phyloP scores from a whole-genome alignment of 129 eudicot species.

The Smallanthus sonchifolius region DNA sequence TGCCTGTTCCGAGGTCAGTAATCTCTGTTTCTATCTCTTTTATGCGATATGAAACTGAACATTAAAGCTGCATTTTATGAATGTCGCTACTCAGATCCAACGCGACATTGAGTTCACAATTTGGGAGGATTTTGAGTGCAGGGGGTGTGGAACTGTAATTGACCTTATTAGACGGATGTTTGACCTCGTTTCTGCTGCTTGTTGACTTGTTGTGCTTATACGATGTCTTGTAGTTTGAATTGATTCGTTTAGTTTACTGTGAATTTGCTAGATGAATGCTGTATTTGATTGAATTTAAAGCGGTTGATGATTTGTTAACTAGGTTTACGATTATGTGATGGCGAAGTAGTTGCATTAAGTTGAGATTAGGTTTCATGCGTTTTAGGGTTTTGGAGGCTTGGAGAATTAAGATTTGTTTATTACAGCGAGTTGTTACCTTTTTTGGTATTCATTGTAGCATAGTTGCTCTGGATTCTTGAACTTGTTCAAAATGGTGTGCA shows the following conservation, averaged over 20 bases:
- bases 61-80: conserved; percentile 15
- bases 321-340: neutral
- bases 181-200: conserved; percentile 21
- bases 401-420: neutral
- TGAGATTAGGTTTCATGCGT: conserved; percentile 6
- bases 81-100: conserved; percentile 24
- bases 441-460: conserved; percentile 1
- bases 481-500: neutral
- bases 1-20: conserved; percentile 16
- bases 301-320: conserved; percentile 2
- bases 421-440: neutral
- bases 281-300: neutral
- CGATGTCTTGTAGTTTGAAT: neutral
- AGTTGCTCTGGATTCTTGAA: neutral
- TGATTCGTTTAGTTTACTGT: neutral
- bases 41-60: neutral
- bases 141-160: neutral
- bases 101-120: neutral
- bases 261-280: neutral
- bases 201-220: conserved; percentile 11
- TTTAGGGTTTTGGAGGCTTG: conserved; percentile 23
- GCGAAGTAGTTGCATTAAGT: conserved; percentile 28
- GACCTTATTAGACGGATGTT: conserved; percentile 12
- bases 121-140: neutral
- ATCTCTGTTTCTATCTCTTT: neutral